Conservation (phyloP, 768 basidiomycete species). For the Lactarius tabidus region DNA sequence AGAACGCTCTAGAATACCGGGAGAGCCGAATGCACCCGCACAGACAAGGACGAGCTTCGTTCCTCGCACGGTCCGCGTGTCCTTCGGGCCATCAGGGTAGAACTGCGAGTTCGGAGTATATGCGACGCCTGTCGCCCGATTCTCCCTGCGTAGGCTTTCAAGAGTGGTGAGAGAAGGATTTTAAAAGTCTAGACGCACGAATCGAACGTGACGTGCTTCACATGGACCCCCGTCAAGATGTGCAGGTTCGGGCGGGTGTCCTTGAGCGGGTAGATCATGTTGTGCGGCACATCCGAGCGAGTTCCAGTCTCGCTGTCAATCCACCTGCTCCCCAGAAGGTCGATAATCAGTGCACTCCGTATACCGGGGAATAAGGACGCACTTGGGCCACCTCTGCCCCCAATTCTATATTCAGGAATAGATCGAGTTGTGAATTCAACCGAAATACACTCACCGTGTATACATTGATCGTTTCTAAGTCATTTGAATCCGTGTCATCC, state of each 20-base stretch:
- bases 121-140: constrained; percentile 24
- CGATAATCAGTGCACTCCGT: not conserved
- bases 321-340: constrained; percentile 38
- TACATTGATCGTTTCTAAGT: constrained; percentile 27
- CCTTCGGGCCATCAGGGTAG: constrained; percentile 25
- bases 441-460: constrained; percentile 15
- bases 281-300: constrained; percentile 51
- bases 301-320: constrained; percentile 46
- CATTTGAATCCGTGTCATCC: constrained; percentile 22
- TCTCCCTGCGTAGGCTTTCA: constrained; percentile 19
- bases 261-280: constrained; percentile 38
- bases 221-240: constrained; percentile 33
- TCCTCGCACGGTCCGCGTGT: constrained; percentile 29
- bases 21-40: constrained; percentile 41
- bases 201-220: constrained; percentile 35
- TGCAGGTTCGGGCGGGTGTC: constrained; percentile 32
- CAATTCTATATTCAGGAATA: constrained; percentile 10
- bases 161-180: constrained; percentile 26
- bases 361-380: not conserved
- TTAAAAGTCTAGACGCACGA: constrained; percentile 22
- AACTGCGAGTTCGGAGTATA: not conserved
- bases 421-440: not conserved
- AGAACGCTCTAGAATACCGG: constrained; percentile 52
- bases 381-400: constrained; percentile 48
- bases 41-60: constrained; percentile 38